phyloP scores from a whole-genome alignment of 1,139 yeast species.

The Suhomyces kunorum region DNA sequence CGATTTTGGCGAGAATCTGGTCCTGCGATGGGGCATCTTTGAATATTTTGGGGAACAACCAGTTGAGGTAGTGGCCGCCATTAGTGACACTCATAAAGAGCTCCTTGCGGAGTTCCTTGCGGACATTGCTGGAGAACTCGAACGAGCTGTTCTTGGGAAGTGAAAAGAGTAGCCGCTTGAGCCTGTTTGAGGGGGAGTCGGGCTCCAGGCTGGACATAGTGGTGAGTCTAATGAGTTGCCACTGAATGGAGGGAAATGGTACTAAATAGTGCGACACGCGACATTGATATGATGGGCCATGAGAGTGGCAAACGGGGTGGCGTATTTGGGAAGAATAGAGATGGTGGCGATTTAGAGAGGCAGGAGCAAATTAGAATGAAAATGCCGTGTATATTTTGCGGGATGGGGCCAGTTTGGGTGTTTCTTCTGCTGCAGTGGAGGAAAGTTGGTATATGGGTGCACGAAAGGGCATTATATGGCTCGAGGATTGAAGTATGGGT shows the following conservation, averaged over 20 bases:
- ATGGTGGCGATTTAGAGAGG: too few relatives aligned
- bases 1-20: constrained; percentile 25
- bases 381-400: too few relatives aligned
- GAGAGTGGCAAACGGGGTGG: too few relatives aligned
- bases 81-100: constrained; percentile 53
- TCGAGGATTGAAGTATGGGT: too few relatives aligned
- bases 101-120: constrained; percentile 48
- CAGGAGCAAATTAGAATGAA: too few relatives aligned
- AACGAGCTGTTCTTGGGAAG: constrained; percentile 39
- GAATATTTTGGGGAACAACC: constrained; percentile 50
- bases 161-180: constrained; percentile 33
- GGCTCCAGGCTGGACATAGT: constrained; percentile 5
- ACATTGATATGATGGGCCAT: background rate
- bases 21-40: constrained; percentile 14
- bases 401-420: too few relatives aligned
- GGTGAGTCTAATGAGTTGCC: constrained; percentile 1
- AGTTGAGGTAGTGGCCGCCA: constrained; percentile 49
- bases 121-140: constrained; percentile 34
- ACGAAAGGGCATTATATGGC: too few relatives aligned
- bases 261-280: constrained; percentile 1
- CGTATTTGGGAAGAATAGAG: too few relatives aligned
- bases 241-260: constrained; percentile 1
- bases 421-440: too few relatives aligned
- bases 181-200: constrained; percentile 7
- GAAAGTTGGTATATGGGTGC: too few relatives aligned